Conservation (phyloP, 2,329 filamentous ascomycete species). For the Neobulgaria alba region DNA sequence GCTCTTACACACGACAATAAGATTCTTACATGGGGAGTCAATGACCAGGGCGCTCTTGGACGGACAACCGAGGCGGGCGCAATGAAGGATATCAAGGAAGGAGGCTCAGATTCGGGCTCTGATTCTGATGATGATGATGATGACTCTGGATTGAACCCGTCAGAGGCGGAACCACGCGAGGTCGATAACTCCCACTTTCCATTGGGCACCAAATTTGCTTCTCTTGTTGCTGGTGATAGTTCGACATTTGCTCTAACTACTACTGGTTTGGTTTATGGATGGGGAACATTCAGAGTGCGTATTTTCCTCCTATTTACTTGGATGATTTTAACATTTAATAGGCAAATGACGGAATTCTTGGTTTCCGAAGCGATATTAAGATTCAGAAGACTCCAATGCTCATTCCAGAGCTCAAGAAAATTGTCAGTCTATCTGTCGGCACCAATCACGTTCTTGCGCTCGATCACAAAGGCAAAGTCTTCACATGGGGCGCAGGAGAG, state of each 20-base stretch:
- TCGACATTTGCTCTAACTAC: conserved; percentile 68
- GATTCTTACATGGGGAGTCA: conserved; percentile 81
- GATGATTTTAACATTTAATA: conserved; percentile 24
- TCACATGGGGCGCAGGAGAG: conserved; percentile 56
- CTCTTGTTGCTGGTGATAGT: conserved; percentile 66
- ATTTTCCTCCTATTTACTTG: background rate
- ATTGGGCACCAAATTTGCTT: conserved; percentile 51
- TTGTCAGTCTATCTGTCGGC: conserved; percentile 43
- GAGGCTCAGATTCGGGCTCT: conserved; percentile 32
- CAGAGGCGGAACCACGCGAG: conserved; percentile 57
- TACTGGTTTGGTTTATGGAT: conserved; percentile 69
- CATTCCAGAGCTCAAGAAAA: conserved; percentile 49
- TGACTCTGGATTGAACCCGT: conserved; percentile 54
- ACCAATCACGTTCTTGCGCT: conserved; percentile 53
- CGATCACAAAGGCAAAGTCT: conserved; percentile 49
- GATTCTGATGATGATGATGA: conserved; percentile 37
- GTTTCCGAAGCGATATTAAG: conserved; percentile 34
- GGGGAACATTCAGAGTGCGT: conserved; percentile 70
- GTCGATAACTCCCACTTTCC: conserved; percentile 52
- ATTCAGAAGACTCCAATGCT: conserved; percentile 34
- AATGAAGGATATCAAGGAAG: conserved; percentile 47
- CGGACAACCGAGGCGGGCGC: conserved; percentile 62
- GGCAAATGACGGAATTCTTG: conserved; percentile 56
- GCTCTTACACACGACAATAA: conserved; percentile 73
- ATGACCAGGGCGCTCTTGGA: conserved; percentile 74